Percentiles rank a stretch among this genome's conserved stretches.
Conservation (phyloP, 2,329 filamentous ascomycete species). For the Fusarium nisikadoi region DNA sequence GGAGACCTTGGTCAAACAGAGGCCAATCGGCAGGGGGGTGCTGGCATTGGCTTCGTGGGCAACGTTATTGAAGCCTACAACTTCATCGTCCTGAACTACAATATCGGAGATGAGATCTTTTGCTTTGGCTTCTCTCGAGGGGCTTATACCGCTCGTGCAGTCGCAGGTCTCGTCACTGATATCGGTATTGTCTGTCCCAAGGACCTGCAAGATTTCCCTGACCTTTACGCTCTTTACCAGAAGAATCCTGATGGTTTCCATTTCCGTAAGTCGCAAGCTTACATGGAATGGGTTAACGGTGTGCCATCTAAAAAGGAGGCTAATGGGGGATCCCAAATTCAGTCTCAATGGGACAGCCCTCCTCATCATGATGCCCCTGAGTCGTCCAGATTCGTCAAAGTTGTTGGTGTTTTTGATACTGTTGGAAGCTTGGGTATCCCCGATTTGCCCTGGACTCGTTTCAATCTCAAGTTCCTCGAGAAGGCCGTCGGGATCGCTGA, state of each 20-base stretch:
- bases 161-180: conserved; percentile 45
- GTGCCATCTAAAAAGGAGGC: conserved; percentile 28
- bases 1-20: conserved; percentile 28
- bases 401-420: conserved; percentile 42
- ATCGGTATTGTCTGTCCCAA: conserved; percentile 43
- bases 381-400: conserved; percentile 32
- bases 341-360: conserved; percentile 29
- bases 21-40: conserved; percentile 32
- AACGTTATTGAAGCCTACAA: conserved; percentile 52
- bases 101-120: conserved; percentile 46
- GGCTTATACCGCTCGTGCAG: conserved; percentile 52
- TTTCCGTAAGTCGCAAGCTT: conserved; percentile 38
- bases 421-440: conserved; percentile 43
- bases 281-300: conserved; percentile 40
- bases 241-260: conserved; percentile 32
- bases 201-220: conserved; percentile 43
- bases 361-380: conserved; percentile 41
- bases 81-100: conserved; percentile 51
- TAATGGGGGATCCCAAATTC: conserved; percentile 7
- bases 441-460: conserved; percentile 38
- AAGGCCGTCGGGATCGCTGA: conserved; percentile 29
- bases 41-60: conserved; percentile 45
- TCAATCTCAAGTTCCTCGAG: conserved; percentile 39
- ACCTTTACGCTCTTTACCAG: conserved; percentile 42
- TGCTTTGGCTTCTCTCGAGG: conserved; percentile 52